Evolutionary conservation across 75 land plant genomes (phyloP).

Genomic region (Cupressus sempervirens): DNA sequence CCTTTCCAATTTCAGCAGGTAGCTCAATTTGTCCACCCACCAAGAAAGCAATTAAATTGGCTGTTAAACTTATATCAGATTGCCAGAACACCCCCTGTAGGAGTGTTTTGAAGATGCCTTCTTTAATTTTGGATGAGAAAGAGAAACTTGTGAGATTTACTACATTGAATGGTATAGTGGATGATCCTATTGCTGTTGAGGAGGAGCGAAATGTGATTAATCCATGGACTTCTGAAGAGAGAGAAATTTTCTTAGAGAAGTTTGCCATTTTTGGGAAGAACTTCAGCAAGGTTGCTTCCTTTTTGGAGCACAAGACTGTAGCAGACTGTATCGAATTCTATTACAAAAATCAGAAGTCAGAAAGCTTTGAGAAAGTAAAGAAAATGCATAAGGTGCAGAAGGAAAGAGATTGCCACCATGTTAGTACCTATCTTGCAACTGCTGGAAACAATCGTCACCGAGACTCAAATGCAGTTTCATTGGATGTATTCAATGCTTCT

Average conservation of each 20-base stretch:
- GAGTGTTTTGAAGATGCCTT: conserved; percentile 67
- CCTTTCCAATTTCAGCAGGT: conserved; percentile 21
- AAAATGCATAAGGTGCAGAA: conserved; percentile 43
- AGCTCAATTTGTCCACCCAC: conserved; percentile 28
- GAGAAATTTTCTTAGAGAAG: conserved; percentile 67
- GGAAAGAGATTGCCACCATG: conserved; percentile 35
- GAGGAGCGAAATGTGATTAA: conserved; percentile 66
- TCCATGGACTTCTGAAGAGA: conserved; percentile 84
- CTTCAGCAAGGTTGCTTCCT: conserved; percentile 71
- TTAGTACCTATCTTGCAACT: conserved; percentile 50
- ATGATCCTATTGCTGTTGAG: conserved; percentile 80
- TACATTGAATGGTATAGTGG: conserved; percentile 65
- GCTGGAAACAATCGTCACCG: conserved; percentile 51
- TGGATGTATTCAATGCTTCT: conserved; percentile 47
- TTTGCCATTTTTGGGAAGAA: conserved; percentile 68
- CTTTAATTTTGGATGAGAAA: conserved; percentile 61
- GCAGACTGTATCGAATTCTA: conserved; percentile 94
- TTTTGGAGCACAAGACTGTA: conserved; percentile 76
- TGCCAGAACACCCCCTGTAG: conserved; percentile 32
- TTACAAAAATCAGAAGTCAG: conserved; percentile 85
- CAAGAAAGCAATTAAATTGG: conserved; percentile 31
- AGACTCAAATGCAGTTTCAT: conserved; percentile 45
- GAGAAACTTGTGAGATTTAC: conserved; percentile 56
- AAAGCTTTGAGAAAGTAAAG: conserved; percentile 59
- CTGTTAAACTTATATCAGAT: conserved; percentile 47